Base-by-base conservation (phyloP, 768 basidiomycete genomes). In the Xerocomellus chrysenteron region DNA sequence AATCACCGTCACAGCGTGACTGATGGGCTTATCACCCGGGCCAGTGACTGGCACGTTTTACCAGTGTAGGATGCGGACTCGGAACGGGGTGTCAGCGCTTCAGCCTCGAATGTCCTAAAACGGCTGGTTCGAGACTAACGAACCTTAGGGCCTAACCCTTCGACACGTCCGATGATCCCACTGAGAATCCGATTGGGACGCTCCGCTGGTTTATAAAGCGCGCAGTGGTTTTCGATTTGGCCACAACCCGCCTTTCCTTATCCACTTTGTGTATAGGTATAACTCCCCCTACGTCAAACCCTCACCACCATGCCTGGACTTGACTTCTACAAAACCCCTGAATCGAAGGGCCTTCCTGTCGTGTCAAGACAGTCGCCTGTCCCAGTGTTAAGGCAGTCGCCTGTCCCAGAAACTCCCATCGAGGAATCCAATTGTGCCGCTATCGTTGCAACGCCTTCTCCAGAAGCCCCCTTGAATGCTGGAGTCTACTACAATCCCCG, bases 401-500 rank as follows among this genome's bases (percentile, higher is more conserved):
- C 41, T 26, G 33, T 50, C 28, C 48, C 64, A 9, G 36, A 48
- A 7, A 57, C 50, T 0, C 65, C 62, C 12, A 3, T 53, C 16
- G 39, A 57, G 30, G 57, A 49, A 26, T 28, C 51, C 28, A 56
- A 35, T 8, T 0, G 21, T 13, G 1, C 52, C 21, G 3, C n/a
- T 2, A 21, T 48, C 14, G 4, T 14, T 30, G 32, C 16, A 6
- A 47, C 60, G 14, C 58, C 63, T 39, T 51, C 60, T 12, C 60
- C 68, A 1, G 50, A 50, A 13, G 3, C 7, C 2, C 48, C 60
- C 2, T 54, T 61, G 52, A 71, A 44, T 19, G 9, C 58, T 5
- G 67, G 53, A 12, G 72, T 71, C 3, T 90, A 88, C 70, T 82
- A 84, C 68, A 90, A 89, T 65, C 52, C 87, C 46, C 86, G 87